Conservation (phyloP, 352 stramenopile species). For the Phytophthora sansomeana region DNA sequence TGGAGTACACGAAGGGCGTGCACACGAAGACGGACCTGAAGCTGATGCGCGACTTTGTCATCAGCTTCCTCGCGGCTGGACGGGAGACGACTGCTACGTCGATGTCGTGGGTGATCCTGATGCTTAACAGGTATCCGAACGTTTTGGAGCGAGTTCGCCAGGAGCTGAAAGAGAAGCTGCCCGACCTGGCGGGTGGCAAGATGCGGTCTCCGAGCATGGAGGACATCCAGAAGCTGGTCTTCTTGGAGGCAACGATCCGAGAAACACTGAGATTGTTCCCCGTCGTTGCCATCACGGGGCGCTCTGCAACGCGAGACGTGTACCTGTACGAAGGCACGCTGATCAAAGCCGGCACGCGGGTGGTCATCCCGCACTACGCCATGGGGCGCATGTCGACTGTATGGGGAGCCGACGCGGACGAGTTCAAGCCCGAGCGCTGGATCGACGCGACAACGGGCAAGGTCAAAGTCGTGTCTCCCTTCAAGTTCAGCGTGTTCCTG, state of each 20-base stretch:
- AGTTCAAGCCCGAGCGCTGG: conserved; percentile 79
- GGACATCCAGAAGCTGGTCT: conserved; percentile 54
- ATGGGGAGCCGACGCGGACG: conserved; percentile 66
- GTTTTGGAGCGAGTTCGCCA: conserved; percentile 50
- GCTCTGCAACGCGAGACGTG: conserved; percentile 60
- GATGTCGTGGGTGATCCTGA: conserved; percentile 78
- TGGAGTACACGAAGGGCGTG: conserved; percentile 35
- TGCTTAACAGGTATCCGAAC: conserved; percentile 65
- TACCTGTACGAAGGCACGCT: conserved; percentile 73
- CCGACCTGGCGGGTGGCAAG: conserved; percentile 42
- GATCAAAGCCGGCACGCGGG: conserved; percentile 58
- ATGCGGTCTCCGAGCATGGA: conserved; percentile 35
- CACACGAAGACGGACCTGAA: conserved; percentile 43
- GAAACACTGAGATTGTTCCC: conserved; percentile 73
- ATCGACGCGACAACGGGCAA: conserved; percentile 54
- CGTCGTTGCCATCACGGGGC: conserved; percentile 61
- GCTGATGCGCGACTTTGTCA: conserved; percentile 82
- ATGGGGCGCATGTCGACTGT: conserved; percentile 63
- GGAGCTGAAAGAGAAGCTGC: conserved; percentile 53
- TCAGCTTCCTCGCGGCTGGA: conserved; percentile 79
- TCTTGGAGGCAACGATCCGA: conserved; percentile 54
- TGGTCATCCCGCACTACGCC: conserved; percentile 71
- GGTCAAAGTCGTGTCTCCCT: conserved; percentile 54
- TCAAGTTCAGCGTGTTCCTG: conserved; percentile 76
- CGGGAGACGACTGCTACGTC: conserved; percentile 77